Evolutionary conservation across 768 basidiomycete genomes (phyloP).

Genomic region (Termitomyces eurrhizus): DNA sequence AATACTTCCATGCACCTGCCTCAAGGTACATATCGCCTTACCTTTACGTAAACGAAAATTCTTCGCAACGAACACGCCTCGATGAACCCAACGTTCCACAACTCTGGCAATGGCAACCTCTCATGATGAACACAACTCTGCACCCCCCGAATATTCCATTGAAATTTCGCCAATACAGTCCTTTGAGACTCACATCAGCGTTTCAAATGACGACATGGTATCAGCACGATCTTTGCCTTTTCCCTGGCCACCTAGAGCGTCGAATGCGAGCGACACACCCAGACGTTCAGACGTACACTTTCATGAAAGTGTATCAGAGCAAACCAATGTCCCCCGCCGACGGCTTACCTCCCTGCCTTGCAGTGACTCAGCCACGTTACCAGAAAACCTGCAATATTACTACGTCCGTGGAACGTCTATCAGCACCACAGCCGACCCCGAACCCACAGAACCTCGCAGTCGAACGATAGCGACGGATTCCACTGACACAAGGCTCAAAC

Average conservation of each 20-base stretch:
- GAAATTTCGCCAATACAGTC: background rate
- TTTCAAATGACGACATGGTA: background rate
- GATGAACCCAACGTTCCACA: background rate
- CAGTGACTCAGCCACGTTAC: conserved; percentile 2
- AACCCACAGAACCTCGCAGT: background rate
- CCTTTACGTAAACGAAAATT: background rate
- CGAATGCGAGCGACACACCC: background rate
- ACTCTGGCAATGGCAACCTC: background rate
- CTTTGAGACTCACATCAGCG: background rate
- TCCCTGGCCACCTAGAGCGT: background rate
- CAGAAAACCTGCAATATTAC: conserved; percentile 5
- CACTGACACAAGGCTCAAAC: conserved; percentile 10
- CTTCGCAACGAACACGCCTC: background rate
- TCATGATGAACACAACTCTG: background rate
- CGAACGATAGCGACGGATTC: background rate
- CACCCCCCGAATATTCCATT: background rate
- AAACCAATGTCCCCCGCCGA: background rate
- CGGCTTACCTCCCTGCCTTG: conserved; percentile 8
- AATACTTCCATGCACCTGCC: background rate
- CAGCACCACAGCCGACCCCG: conserved; percentile 3
- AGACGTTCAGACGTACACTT: conserved; percentile 1
- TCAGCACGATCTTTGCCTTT: background rate
- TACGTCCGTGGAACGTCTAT: conserved; percentile 10
- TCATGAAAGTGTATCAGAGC: background rate
- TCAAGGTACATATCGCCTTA: background rate